Conservation (phyloP, 768 basidiomycete genomes). For the Chalciporus pseudorubinellus region DNA sequence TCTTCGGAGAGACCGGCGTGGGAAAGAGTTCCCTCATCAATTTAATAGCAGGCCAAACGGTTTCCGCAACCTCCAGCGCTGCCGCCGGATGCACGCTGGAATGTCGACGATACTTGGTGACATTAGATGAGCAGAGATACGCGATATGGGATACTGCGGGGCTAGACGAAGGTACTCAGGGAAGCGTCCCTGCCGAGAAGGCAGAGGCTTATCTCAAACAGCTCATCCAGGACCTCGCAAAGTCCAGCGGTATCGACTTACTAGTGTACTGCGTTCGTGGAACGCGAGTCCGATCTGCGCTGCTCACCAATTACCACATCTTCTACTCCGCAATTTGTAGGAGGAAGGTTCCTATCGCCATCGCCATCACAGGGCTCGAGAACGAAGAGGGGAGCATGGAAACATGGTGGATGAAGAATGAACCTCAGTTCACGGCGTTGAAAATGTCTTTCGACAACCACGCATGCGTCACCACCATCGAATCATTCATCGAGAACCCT, state of each 20-base stretch:
- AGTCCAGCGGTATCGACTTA: slow-evolving; percentile 37
- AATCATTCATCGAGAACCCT: slow-evolving; percentile 9
- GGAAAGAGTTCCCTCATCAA: slow-evolving; percentile 48
- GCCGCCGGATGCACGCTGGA: slow-evolving; percentile 38
- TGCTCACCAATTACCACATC: slow-evolving; percentile 38
- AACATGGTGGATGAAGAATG: slow-evolving; percentile 31
- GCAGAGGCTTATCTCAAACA: slow-evolving; percentile 31
- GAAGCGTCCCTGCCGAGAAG: slow-evolving; percentile 27
- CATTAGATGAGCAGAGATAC: slow-evolving; percentile 18
- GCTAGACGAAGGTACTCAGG: slow-evolving; percentile 28
- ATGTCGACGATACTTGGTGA: slow-evolving; percentile 21
- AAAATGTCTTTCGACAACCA: slow-evolving; percentile 30
- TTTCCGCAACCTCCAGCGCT: slow-evolving; percentile 31
- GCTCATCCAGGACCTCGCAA: slow-evolving; percentile 36
- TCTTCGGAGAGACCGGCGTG: slow-evolving; percentile 43
- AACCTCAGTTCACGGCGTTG: slow-evolving; percentile 17
- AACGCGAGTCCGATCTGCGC: slow-evolving; percentile 34
- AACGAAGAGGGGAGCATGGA: slow-evolving; percentile 34
- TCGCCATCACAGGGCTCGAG: slow-evolving; percentile 44
- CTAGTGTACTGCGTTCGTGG: slow-evolving; percentile 42
- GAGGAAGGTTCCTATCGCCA: slow-evolving; percentile 36
- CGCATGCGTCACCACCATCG: slow-evolving; percentile 35
- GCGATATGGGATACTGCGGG: slow-evolving; percentile 36
- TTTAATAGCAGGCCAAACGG: slow-evolving; percentile 30
- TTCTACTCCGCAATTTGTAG: slow-evolving; percentile 42